Percentiles rank a stretch among this genome's conserved stretches.
Conservation (phyloP, 1,139 yeast genomes). For the Lodderomyces orthopsilosis region DNA sequence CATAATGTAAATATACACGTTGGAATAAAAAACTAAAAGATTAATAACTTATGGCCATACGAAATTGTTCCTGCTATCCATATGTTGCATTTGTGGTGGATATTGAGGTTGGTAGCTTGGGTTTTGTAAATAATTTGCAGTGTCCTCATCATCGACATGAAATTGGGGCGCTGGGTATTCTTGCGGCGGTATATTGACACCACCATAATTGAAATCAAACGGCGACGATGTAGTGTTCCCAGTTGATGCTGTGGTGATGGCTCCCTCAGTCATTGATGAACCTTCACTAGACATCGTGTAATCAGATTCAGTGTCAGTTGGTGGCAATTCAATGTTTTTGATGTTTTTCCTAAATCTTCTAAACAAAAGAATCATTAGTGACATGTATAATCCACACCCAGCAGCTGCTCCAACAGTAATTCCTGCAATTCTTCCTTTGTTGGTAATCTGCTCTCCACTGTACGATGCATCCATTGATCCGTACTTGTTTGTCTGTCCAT, state of each 20-base stretch:
- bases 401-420: constrained; percentile 66
- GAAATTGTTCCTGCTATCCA: constrained; percentile 3
- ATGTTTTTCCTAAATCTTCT: constrained; percentile 34
- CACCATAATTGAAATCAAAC: constrained; percentile 1
- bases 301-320: constrained; percentile 42
- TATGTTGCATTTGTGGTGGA: constrained; percentile 2
- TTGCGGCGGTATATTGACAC: neutral
- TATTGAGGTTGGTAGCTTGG: neutral
- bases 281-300: constrained; percentile 26
- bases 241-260: neutral
- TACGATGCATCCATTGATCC: constrained; percentile 43
- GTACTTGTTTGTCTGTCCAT: constrained; percentile 19
- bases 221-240: neutral
- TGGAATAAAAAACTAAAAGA: neutral
- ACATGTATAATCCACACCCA: constrained; percentile 59
- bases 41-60: constrained; percentile 1
- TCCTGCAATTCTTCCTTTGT: constrained; percentile 51
- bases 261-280: constrained; percentile 12
- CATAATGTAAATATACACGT: neutral
- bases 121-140: neutral
- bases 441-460: constrained; percentile 19
- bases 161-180: neutral
- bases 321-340: constrained; percentile 38
- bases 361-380: constrained; percentile 47
- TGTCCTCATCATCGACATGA: neutral